A percentile compares a stretch with the other conserved stretches of the same genome.
phyloP scores from a whole-genome alignment of 1,284 basidiomycete genomes.

The Apiotrichum porosum region DNA sequence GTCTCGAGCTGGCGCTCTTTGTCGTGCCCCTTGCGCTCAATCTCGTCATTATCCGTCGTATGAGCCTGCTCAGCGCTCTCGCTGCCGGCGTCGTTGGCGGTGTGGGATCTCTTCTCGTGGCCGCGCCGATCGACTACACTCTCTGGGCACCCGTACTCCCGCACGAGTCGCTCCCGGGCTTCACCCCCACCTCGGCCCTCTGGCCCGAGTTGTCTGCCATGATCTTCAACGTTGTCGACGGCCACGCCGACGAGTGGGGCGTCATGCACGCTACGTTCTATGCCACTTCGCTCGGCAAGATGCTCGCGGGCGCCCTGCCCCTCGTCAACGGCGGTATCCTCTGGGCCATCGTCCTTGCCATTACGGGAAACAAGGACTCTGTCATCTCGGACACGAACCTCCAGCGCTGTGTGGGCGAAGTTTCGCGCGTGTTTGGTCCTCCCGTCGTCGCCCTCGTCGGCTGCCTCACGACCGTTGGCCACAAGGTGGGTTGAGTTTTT shows the following conservation, averaged over 20 bases:
- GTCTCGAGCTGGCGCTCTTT: constrained; percentile 72
- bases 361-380: constrained; percentile 2
- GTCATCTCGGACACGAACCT: constrained; percentile 6
- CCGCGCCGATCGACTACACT: constrained; percentile 71
- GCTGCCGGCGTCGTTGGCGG: constrained; percentile 57
- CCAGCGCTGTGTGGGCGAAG: constrained; percentile 13
- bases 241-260: constrained; percentile 88
- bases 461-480: constrained; percentile 69
- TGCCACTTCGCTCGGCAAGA: constrained; percentile 68
- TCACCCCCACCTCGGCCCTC: constrained; percentile 51
- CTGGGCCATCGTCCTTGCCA: constrained; percentile 22
- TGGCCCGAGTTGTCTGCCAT: constrained; percentile 85
- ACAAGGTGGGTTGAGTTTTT: constrained; percentile 56
- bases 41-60: constrained; percentile 52
- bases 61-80: constrained; percentile 53
- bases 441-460: constrained; percentile 59
- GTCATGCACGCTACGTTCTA: constrained; percentile 72
- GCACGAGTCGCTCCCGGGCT: constrained; percentile 31
- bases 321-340: constrained; percentile 57
- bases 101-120: constrained; percentile 56
- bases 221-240: constrained; percentile 81
- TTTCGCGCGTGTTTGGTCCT: constrained; percentile 30
- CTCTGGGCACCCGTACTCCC: constrained; percentile 61
- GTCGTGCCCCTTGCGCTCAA: constrained; percentile 62
- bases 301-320: constrained; percentile 65